Percentiles rank a stretch among this genome's conserved stretches.
phyloP scores from a whole-genome alignment of 495 filamentous ascomycete genomes.

The Geoglossum glabrum region DNA sequence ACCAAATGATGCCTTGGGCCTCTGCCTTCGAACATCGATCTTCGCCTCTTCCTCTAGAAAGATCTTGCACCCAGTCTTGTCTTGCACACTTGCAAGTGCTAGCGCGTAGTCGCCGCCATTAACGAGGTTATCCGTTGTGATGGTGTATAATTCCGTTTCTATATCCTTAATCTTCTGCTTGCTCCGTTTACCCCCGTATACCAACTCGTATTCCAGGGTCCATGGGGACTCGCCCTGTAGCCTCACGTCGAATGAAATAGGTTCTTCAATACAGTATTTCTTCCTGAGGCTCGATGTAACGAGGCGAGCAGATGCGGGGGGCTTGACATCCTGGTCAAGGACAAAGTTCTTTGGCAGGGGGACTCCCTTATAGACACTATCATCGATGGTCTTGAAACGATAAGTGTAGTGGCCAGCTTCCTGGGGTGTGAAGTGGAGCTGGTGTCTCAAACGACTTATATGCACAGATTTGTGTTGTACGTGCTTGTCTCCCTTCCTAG shows the following conservation, averaged over 20 bases:
- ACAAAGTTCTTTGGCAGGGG: conserved; percentile 28
- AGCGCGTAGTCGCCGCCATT: conserved; percentile 78
- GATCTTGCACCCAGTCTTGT: conserved; percentile 67
- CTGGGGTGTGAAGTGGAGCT: conserved; percentile 64
- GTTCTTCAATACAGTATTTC: conserved; percentile 63
- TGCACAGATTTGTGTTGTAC: conserved; percentile 27
- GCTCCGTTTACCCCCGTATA: conserved; percentile 70
- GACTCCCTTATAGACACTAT: conserved; percentile 53
- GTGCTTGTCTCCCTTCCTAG: conserved; percentile 33
- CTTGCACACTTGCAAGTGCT: conserved; percentile 63
- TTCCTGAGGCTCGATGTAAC: conserved; percentile 28
- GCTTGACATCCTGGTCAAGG: conserved; percentile 84
- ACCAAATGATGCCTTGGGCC: conserved; percentile 68
- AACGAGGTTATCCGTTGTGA: conserved; percentile 47
- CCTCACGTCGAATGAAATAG: conserved; percentile 46
- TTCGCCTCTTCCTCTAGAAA: conserved; percentile 61
- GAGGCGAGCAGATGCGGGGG: conserved; percentile 64
- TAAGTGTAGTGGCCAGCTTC: conserved; percentile 75
- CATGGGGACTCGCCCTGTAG: conserved; percentile 71
- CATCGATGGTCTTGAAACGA: conserved; percentile 57
- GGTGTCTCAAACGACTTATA: conserved; percentile 47
- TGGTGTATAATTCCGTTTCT: conserved; percentile 34
- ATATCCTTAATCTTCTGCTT: conserved; percentile 45
- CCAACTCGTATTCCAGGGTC: conserved; percentile 77
- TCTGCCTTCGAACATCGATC: conserved; percentile 69